Evolutionary conservation across 1,284 basidiomycete genomes (phyloP).

Genomic region (Heterobasidion occidentale): DNA sequence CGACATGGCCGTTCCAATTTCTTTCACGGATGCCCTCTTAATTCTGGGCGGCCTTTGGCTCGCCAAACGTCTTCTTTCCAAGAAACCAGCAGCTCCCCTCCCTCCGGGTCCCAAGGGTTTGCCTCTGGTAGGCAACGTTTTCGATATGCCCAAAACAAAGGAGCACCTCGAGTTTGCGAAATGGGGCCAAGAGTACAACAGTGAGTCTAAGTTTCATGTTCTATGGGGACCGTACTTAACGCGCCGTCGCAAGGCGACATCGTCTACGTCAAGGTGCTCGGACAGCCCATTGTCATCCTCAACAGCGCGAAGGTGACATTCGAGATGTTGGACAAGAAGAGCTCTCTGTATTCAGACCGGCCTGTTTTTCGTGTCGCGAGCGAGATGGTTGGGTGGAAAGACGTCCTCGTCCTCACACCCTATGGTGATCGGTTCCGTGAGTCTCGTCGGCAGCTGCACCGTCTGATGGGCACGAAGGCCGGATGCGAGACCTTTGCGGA

Average conservation of each 20-base stretch:
- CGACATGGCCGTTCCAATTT: background rate
- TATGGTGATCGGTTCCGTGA: conserved; percentile 16
- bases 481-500: conserved; percentile 13
- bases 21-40: background rate
- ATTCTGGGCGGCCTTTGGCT: background rate
- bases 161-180: background rate
- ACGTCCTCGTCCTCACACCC: conserved; percentile 14
- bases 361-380: conserved; percentile 16
- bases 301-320: conserved; percentile 17
- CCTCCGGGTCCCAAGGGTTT: conserved; percentile 7
- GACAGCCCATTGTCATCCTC: conserved; percentile 16
- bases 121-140: conserved; percentile 4
- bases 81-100: background rate
- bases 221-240: background rate
- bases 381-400: conserved; percentile 16
- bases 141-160: background rate
- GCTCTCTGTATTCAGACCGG: conserved; percentile 17
- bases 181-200: conserved; percentile 1
- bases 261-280: conserved; percentile 1
- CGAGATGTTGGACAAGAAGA: conserved; percentile 20
- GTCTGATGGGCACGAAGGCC: conserved; percentile 18
- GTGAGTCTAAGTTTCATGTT: background rate
- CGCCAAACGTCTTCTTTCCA: background rate
- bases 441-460: conserved; percentile 13
- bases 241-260: background rate